Percentiles rank a stretch among this genome's conserved stretches.
Evolutionary conservation across 2,329 filamentous ascomycete species (phyloP).

Genomic region (Venturia effusa): DNA sequence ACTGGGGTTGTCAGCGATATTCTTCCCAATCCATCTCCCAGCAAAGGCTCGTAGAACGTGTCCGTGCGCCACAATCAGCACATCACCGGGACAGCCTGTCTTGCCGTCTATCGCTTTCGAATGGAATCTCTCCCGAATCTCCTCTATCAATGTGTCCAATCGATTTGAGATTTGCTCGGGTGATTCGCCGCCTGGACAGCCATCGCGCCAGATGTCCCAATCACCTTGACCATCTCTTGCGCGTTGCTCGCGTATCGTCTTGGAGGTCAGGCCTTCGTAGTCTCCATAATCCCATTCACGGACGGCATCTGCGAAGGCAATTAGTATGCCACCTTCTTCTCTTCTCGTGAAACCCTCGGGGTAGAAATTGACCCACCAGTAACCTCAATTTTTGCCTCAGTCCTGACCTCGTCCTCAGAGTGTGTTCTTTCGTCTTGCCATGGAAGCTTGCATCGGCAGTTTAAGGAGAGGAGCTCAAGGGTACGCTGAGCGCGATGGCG

Average conservation of each 20-base stretch:
- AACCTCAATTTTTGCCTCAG: slow-evolving; percentile 34
- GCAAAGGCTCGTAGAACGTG: slow-evolving; percentile 78
- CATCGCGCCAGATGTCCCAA: slow-evolving; percentile 84
- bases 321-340: neutral
- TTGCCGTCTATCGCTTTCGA: slow-evolving; percentile 16
- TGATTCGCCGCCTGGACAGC: slow-evolving; percentile 72
- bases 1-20: slow-evolving; percentile 56
- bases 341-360: no score
- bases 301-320: slow-evolving; percentile 31
- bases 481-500: slow-evolving; percentile 75
- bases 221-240: slow-evolving; percentile 40
- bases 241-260: slow-evolving; percentile 39
- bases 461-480: slow-evolving; percentile 76
- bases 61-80: slow-evolving; percentile 74
- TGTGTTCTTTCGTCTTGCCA: slow-evolving; percentile 41
- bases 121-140: slow-evolving; percentile 48
- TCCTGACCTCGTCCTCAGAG: slow-evolving; percentile 21
- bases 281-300: slow-evolving; percentile 53
- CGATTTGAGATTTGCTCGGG: slow-evolving; percentile 61
- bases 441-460: slow-evolving; percentile 56
- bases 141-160: slow-evolving; percentile 60
- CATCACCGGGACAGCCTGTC: slow-evolving; percentile 43
- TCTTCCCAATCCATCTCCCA: slow-evolving; percentile 67
- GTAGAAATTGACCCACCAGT: slow-evolving; percentile 16
- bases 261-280: slow-evolving; percentile 47